Percentiles rank a stretch among this genome's conserved stretches.
These are phyloP conservation scores for Thecaphora frezii DNA, from an alignment of 1,284 basidiomycete species.

Conservation along the genomic window DNA sequence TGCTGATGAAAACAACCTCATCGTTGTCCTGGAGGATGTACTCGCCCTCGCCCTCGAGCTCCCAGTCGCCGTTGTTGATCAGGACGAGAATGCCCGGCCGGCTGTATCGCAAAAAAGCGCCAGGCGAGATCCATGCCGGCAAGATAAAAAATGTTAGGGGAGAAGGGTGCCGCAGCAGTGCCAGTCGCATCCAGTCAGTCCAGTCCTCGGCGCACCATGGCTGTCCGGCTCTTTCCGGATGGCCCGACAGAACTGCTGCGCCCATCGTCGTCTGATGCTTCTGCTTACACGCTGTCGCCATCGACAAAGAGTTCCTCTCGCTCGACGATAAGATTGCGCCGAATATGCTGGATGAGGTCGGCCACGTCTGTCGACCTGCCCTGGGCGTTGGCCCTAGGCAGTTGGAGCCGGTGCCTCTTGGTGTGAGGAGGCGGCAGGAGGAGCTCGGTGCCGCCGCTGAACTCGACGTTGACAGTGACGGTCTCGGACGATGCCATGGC, in stretches of 20 bases:
- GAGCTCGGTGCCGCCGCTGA: constrained; percentile 55
- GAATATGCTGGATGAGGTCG: constrained; percentile 77
- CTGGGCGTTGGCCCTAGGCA: constrained; percentile 20
- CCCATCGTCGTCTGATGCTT: constrained; percentile 41
- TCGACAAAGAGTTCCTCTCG: constrained; percentile 88
- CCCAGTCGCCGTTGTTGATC: constrained; percentile 97
- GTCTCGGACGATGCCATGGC: constrained; percentile 23
- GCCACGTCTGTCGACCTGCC: constrained; percentile 66
- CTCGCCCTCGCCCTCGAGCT: constrained; percentile 89
- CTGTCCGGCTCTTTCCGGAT: no score
- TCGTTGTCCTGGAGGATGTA: constrained; percentile 79
- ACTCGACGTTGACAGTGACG: constrained; percentile 32
- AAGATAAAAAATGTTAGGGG: neutral
- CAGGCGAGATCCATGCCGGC: neutral
- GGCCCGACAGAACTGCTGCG: constrained; percentile 3
- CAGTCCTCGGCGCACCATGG: no score
- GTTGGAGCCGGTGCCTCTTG: constrained; percentile 42
- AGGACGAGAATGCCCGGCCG: constrained; percentile 93
- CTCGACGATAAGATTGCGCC: constrained; percentile 77
- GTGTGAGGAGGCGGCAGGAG: constrained; percentile 50
- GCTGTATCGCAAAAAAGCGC: constrained; percentile 61
- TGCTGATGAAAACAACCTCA: constrained; percentile 93
- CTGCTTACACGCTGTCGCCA: constrained; percentile 82
- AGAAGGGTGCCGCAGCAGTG: neutral
- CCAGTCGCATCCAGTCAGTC: no score